Percentiles rank a stretch among this genome's conserved stretches.
Evolutionary conservation across 2,329 filamentous ascomycete genomes (phyloP).

Genomic region (Penicillium brasilianum): DNA sequence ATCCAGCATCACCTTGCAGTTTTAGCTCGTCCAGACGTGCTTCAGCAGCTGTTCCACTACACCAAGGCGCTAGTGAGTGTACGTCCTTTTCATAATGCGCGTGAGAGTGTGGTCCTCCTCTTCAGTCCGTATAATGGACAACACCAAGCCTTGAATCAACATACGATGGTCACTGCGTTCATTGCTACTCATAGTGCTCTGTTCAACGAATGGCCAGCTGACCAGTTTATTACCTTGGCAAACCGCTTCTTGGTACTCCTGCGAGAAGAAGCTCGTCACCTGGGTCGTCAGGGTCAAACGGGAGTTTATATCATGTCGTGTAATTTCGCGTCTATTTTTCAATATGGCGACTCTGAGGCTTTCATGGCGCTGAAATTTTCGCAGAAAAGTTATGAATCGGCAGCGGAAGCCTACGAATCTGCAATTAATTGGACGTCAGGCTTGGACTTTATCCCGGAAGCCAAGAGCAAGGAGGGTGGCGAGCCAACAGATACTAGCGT

Average conservation of each 20-base stretch:
- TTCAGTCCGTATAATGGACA: constrained; percentile 55
- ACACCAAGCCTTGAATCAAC: constrained; percentile 32
- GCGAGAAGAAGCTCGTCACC: constrained; percentile 53
- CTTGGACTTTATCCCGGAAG: neutral
- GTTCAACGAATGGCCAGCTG: constrained; percentile 44
- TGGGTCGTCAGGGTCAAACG: constrained; percentile 57
- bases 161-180: constrained; percentile 54
- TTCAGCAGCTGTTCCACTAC: constrained; percentile 66
- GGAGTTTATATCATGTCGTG: constrained; percentile 61
- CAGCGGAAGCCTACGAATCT: constrained; percentile 15
- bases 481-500: constrained; percentile 10
- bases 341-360: constrained; percentile 55
- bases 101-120: constrained; percentile 61
- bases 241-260: constrained; percentile 52
- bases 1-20: constrained; percentile 87
- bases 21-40: constrained; percentile 61
- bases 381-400: constrained; percentile 18
- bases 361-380: constrained; percentile 37
- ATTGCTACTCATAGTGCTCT: constrained; percentile 60
- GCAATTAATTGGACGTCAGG: constrained; percentile 29
- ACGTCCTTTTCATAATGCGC: constrained; percentile 60
- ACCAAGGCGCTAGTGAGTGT: constrained; percentile 61
- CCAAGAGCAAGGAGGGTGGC: neutral
- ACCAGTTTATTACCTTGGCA: constrained; percentile 46
- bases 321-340: constrained; percentile 61